phyloP scores from a whole-genome alignment of 2,329 filamentous ascomycete genomes.

The Scedosporium apiospermum region DNA sequence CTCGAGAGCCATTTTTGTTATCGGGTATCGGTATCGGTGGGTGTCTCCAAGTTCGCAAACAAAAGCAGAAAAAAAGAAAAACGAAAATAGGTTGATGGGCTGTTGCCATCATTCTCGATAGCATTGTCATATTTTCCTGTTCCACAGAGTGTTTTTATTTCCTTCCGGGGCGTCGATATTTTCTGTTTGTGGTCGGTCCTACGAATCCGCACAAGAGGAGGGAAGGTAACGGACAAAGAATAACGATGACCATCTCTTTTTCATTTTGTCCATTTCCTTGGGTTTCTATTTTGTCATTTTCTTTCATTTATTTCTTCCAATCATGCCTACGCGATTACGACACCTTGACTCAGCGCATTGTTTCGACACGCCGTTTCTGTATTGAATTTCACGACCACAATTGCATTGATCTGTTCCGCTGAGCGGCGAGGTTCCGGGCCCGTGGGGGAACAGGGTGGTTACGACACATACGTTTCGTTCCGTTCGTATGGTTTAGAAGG shows the following conservation, averaged over 20 bases:
- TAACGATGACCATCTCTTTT: not conserved
- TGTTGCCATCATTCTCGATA: too few species aligned
- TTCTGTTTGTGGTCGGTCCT: too few species aligned
- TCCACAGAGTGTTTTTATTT: too few species aligned
- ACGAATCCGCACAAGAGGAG: too few species aligned
- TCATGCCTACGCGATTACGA: conserved; percentile 11
- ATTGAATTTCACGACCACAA: not conserved
- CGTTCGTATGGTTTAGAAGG: not conserved
- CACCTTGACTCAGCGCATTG: not conserved
- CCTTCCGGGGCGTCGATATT: too few species aligned
- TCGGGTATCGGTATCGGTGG: not conserved
- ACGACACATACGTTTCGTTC: not conserved
- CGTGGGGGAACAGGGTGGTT: not conserved
- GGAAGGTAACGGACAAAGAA: too few species aligned
- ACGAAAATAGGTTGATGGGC: too few species aligned
- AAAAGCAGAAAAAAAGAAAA: too few species aligned
- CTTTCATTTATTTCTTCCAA: conserved; percentile 12
- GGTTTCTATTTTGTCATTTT: not conserved
- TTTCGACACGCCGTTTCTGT: not conserved
- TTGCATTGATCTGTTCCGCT: not conserved
- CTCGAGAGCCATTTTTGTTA: not conserved
- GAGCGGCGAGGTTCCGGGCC: not conserved
- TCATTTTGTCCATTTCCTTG: not conserved
- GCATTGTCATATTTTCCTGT: too few species aligned
- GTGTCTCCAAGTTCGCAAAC: not conserved